Base-by-base conservation (phyloP, 208 protist species). In the Acanthamoeba healyi region DNA sequence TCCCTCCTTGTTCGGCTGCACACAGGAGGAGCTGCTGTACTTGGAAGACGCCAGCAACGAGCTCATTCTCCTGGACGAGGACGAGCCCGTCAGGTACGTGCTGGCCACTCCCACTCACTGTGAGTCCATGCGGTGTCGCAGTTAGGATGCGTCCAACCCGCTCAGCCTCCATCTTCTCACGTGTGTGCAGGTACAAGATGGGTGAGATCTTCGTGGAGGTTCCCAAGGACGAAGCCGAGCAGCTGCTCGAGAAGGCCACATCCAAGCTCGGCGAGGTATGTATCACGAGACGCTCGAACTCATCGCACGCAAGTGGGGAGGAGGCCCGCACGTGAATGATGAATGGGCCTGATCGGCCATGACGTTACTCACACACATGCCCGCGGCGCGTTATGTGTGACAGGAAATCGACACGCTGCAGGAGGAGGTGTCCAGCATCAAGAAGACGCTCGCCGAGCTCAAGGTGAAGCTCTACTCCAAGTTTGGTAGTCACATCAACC, bases 381-480 rank as follows among this genome's bases (percentile, higher is more conserved):
- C 36, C 9, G 6, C 12, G 10, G 2, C 9, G n/a, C 42, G 0
- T 44, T 91, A 32, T 14, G 26, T 40, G 72, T 15, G 88, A 54
- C 5, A 61, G 46, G 74, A 86, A 24, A 74, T 89, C 32, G 72
- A 79, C 32, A 26, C 15, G 14, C 38, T 89, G 29, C 32, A 79
- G 34, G 92, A 77, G 1, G 54, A 90, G 36, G 32, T 90, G 26
- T 42, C 42, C 46, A 36, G 4, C 17, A 94, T 94, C 79, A 94
- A 94, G 72, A 82, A 77, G 63, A 79, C 42, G 1, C 67, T 94
- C 15, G 92, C 92, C 19, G 67, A 94, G 72, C 92, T 94, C 42
- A 94, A 94, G 72, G 92, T 94, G 9, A 54, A 70, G 42, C 79
- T 94, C 36, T 94, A 94, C 72, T 15, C 26, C 92, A 94, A 94